Base-by-base conservation (phyloP, 2,329 filamentous ascomycete genomes). In the Cercospora brassicicola region DNA sequence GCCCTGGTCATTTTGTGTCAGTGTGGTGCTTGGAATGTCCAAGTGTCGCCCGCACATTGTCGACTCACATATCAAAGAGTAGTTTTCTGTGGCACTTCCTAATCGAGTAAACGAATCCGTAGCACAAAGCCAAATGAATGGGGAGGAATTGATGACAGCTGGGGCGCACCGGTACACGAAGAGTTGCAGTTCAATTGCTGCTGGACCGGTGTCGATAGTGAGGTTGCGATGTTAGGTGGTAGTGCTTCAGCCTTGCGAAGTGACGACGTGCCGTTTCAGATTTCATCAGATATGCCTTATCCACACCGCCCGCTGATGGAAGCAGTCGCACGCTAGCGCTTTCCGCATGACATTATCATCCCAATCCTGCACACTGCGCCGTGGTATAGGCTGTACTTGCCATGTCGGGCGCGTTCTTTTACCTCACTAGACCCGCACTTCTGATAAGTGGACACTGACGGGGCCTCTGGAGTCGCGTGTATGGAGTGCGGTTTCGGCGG, bases 41-140 rank as follows among this genome's bases (percentile, higher is more conserved):
- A 18, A 26, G 28, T 31, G 59, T 23, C 48, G 13, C 28, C 31
- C 39, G 33, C 7, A 9, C 39, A 30, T 57, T 23, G 48, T 59
- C 51, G 55, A 59, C 64, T 67, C 63, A 73, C 71, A 71, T 73
- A 57, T 53, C 68, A 65, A 67, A 67, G 67, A 66, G 69, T 31
- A 26, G 56, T 67, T 67, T 60, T 55, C 56, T 65, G 59, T 65
- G 53, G 59, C 26, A 61, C 57, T 67, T 67, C 69, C 69, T 18
- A 66, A 68, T 66, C 7, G 26, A 57, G 69, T 62, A 71, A 69
- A 66, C 23, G 30, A 67, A 67, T 71, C 67, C 67, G 48, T 51
- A 45, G 48, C 18, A 31, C 42, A 56, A 63, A 36, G 45, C 28
- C 60, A 53, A 51, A 33, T 28, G 28, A 3, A 33, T 28, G 26